Evolutionary conservation across 169 alveolate species (phyloP), one percentile per base, ranked within the genome.

Genomic region (Cyclospora cayetanensis): DNA sequence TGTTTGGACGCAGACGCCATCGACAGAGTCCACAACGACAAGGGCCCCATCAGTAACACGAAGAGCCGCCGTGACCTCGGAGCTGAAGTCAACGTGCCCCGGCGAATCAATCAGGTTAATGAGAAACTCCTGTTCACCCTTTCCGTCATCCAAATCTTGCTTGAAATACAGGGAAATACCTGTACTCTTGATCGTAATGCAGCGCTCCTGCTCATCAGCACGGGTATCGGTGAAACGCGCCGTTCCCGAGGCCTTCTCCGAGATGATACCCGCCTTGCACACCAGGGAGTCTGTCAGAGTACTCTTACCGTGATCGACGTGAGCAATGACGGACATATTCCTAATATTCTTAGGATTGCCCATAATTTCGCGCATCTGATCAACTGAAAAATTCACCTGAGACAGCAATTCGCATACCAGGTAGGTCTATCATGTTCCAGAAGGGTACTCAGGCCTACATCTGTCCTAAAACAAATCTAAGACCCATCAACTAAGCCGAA

Each of bases 291-390:
- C 99, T 41, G 99, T 99, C 87, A 99, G 94, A 83, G 99, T 99
- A 86, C 99, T 98, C 95, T 99, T 99, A 53, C 99, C 99, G 97
- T 99, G 99, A 94, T 99, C 99, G 96, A 99, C 99, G 96, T 98
- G 99, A 87, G 99, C 99, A 93, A 99, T 99, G 95, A 99, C 99
- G 85, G 99, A 98, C 99, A 99, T 99, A 97, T 98, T 98, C 95
- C 99, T 98, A 95, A 99, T 99, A 95, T 98, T 97, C 92, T 98
- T 97, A 95, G 99, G 98, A 95, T 97, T 98, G 96, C 99, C 99
- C 99, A 98, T 98, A 95, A 98, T 98, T 94, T 97, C 99, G 91
- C 99, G 98, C 96, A 98, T 97, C 97, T 99, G 99, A 86, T 99
- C 99, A 92, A 98, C 98, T 85, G 99, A 98, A 96, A 99, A 99